Conservation (phyloP, 2,329 filamentous ascomycete genomes). For the Arthroderma uncinatum region DNA sequence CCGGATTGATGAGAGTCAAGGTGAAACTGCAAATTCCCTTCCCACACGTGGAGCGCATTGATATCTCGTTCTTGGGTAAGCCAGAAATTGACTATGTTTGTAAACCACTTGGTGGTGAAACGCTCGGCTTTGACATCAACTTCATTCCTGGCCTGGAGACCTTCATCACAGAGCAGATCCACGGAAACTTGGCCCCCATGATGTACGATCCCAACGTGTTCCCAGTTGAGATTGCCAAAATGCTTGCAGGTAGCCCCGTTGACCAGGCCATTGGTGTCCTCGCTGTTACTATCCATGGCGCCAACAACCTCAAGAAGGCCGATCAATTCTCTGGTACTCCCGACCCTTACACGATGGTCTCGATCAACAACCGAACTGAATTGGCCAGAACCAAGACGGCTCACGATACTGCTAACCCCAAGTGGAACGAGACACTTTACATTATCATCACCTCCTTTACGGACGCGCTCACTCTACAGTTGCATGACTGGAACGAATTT, state of each 20-base stretch:
- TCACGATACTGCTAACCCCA: constrained; percentile 70
- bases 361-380: constrained; percentile 68
- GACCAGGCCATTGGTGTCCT: constrained; percentile 93
- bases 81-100: constrained; percentile 93
- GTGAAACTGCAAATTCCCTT: constrained; percentile 94
- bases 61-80: constrained; percentile 85
- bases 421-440: constrained; percentile 96
- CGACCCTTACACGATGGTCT: constrained; percentile 79
- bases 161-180: constrained; percentile 94
- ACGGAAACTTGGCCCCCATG: constrained; percentile 86
- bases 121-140: constrained; percentile 95
- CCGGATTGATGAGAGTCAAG: constrained; percentile 91
- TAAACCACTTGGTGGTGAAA: constrained; percentile 92
- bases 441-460: constrained; percentile 86
- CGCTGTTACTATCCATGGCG: constrained; percentile 81
- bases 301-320: constrained; percentile 83
- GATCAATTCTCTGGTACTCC: constrained; percentile 87
- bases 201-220: constrained; percentile 98
- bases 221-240: constrained; percentile 95
- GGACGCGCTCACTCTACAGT: constrained; percentile 70
- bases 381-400: constrained; percentile 84
- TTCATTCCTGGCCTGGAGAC: constrained; percentile 89
- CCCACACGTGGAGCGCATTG: constrained; percentile 86
- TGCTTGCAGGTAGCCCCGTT: constrained; percentile 85
- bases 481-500: constrained; percentile 91